Evolutionary conservation across 148 eudicot species (phyloP).

Genomic region (Rhododendron griersonianum): DNA sequence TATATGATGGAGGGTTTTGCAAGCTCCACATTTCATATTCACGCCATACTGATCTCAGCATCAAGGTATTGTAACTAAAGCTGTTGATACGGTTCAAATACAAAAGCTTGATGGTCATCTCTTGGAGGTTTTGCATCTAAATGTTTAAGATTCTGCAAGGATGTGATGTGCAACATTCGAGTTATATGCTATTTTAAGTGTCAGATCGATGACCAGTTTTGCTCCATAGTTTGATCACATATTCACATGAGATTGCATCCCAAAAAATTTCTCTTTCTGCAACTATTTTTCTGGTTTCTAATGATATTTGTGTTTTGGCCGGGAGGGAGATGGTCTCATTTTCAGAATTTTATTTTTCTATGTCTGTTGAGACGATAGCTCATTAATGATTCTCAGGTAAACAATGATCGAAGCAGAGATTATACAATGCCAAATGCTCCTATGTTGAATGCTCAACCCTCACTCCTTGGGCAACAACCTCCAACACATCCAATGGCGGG

Average conservation of each 20-base stretch:
- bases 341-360: neutral
- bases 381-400: constrained; percentile 43
- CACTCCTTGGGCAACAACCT: constrained; percentile 62
- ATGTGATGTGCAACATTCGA: neutral
- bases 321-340: neutral
- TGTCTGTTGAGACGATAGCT: neutral
- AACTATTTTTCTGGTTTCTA: neutral
- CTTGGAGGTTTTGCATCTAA: constrained; percentile 1
- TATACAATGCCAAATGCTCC: constrained; percentile 60
- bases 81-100: neutral
- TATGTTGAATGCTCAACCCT: constrained; percentile 39
- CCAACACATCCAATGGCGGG: constrained; percentile 46
- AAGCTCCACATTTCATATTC: constrained; percentile 93
- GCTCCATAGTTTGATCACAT: neutral
- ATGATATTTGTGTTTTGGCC: neutral
- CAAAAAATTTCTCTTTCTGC: neutral
- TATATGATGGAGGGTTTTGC: constrained; percentile 97
- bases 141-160: neutral
- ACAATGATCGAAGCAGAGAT: constrained; percentile 93
- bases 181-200: neutral
- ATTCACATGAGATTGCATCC: neutral
- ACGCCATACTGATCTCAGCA: constrained; percentile 94
- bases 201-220: neutral
- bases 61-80: constrained; percentile 51
- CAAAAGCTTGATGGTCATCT: neutral